Percentiles rank a stretch among this genome's conserved stretches.
These are phyloP conservation scores for Syncephalastrum monosporum DNA, from an alignment of 371 early-diverging fungal genomes.

Conservation along the genomic window DNA sequence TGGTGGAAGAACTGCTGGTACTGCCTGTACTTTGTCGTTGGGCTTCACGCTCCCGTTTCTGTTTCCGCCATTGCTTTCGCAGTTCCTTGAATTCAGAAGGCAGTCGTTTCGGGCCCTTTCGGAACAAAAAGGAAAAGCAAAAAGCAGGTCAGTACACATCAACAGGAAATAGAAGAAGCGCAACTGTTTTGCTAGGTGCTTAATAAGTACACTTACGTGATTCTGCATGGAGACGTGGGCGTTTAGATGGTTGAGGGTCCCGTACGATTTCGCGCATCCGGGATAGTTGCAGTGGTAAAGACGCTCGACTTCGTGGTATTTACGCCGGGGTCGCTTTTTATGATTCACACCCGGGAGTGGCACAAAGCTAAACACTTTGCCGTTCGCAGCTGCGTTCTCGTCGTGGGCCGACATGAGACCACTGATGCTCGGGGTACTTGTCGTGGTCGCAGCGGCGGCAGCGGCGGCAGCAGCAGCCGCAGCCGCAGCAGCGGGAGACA, in stretches of 20 bases:
- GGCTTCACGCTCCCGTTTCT: slow-evolving; percentile 18
- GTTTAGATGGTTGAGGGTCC: slow-evolving; percentile 73
- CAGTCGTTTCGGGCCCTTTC: slow-evolving; percentile 29
- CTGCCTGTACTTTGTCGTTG: too few species aligned
- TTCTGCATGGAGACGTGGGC: slow-evolving; percentile 73
- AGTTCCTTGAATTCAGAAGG: slow-evolving; percentile 36
- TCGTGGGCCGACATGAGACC: slow-evolving; percentile 6
- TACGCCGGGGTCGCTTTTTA: slow-evolving; percentile 69
- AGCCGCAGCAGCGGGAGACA: slow-evolving; percentile 16
- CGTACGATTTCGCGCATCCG: slow-evolving; percentile 67
- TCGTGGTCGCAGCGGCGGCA: slow-evolving; percentile 7
- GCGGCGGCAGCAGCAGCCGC: slow-evolving; percentile 9
- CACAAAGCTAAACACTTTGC: slow-evolving; percentile 64
- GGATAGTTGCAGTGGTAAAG: slow-evolving; percentile 64
- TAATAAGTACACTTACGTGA: slow-evolving; percentile 47
- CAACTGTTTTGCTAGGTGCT: slow-evolving; percentile 1
- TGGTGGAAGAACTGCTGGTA: too few species aligned
- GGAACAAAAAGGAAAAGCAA: not conserved
- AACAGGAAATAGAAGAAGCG: not conserved
- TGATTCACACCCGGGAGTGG: slow-evolving; percentile 60
- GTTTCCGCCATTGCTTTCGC: slow-evolving; percentile 31
- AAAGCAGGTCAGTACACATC: slow-evolving; percentile 1
- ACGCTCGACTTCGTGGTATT: slow-evolving; percentile 72
- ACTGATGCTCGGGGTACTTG: not conserved
- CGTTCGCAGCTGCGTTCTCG: slow-evolving; percentile 11